These are phyloP conservation scores for Entomophthora muscae DNA, from an alignment of 371 early-diverging fungal species.

Conservation along the genomic window DNA sequence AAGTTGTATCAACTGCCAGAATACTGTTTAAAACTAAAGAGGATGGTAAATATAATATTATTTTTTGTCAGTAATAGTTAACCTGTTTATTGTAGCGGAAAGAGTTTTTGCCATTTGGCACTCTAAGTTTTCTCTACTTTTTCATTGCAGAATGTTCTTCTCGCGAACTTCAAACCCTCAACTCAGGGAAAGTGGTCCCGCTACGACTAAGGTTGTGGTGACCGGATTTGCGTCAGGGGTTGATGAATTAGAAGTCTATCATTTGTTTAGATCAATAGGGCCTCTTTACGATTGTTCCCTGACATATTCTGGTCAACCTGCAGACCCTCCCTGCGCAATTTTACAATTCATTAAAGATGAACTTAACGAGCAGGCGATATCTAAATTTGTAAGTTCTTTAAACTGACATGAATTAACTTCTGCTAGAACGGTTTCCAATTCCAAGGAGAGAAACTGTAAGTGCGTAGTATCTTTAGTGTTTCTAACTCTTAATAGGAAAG, in stretches of 20 bases:
- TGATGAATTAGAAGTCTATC: neutral
- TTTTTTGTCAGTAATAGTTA: neutral
- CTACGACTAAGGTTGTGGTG: neutral
- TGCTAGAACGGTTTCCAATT: neutral
- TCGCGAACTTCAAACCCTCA: neutral
- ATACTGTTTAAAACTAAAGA: neutral
- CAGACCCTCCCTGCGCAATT: neutral
- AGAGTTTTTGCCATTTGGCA: neutral
- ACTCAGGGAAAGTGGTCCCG: neutral
- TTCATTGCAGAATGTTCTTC: neutral
- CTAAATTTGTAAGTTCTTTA: neutral
- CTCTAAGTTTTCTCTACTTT: neutral
- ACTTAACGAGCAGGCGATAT: neutral
- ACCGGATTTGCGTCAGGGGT: neutral
- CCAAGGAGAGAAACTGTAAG: neutral
- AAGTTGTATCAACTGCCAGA: neutral
- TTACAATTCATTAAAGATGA: neutral
- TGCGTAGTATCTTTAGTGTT: neutral
- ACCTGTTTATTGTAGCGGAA: neutral
- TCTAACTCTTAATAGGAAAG: neutral
- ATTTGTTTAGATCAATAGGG: neutral
- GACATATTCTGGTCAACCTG: neutral
- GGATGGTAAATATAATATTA: neutral
- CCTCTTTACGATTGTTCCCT: neutral
- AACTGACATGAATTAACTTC: neutral